Percentiles rank a stretch among this genome's conserved stretches.
Conservation (phyloP, 2,329 filamentous ascomycete species). For the Cercospora zeae-maydis region DNA sequence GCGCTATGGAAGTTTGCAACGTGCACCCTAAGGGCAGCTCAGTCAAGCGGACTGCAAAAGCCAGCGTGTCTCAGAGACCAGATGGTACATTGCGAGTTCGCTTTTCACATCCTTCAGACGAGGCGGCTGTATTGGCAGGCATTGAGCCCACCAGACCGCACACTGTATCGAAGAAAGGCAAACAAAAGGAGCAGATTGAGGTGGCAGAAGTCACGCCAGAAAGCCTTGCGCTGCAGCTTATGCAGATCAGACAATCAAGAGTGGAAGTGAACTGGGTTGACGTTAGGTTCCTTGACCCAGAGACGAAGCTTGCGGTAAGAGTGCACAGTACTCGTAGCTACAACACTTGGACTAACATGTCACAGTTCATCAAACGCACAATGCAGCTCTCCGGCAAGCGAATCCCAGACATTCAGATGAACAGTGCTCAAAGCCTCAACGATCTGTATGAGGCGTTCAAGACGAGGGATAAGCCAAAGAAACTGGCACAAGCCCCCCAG, state of each 20-base stretch:
- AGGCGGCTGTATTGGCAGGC: slow-evolving; percentile 1
- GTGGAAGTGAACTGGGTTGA: slow-evolving; percentile 3
- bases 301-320: slow-evolving; percentile 68
- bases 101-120: background rate
- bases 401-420: slow-evolving; percentile 67
- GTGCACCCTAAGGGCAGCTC: slow-evolving; percentile 35
- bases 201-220: background rate
- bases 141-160: background rate
- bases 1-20: slow-evolving; percentile 47
- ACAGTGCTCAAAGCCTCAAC: slow-evolving; percentile 36
- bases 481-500: slow-evolving; percentile 61
- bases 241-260: background rate
- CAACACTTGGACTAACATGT: slow-evolving; percentile 19
- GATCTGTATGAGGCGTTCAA: slow-evolving; percentile 40
- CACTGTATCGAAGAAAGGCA: background rate
- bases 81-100: slow-evolving; percentile 4
- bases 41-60: background rate
- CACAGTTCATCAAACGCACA: slow-evolving; percentile 73
- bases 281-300: slow-evolving; percentile 49
- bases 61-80: background rate
- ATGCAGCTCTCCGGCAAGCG: slow-evolving; percentile 76
- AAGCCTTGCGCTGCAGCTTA: background rate
- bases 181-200: background rate
- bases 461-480: slow-evolving; percentile 43
- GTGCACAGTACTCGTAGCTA: background rate